These are phyloP conservation scores for Hirsutella minnesotensis DNA, from an alignment of 2,329 filamentous ascomycete genomes.

Conservation along the genomic window DNA sequence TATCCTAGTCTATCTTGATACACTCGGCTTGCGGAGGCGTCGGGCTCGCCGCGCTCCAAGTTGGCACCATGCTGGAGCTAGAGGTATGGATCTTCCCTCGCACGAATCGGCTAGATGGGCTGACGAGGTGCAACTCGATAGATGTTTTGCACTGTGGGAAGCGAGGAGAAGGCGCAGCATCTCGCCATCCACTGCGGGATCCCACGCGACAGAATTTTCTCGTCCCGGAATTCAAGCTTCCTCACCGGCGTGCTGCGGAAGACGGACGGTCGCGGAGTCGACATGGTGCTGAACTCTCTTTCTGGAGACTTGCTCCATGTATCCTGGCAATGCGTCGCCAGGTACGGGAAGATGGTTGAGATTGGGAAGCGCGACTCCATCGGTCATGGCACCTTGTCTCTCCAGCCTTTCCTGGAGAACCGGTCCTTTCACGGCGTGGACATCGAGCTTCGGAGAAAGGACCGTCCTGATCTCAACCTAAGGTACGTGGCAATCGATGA, in stretches of 20 bases:
- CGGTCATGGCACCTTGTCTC: slow-evolving; percentile 25
- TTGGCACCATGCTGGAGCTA: slow-evolving; percentile 13
- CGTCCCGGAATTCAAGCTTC: slow-evolving; percentile 18
- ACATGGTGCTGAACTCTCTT: slow-evolving; percentile 23
- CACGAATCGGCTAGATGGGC: too few species aligned
- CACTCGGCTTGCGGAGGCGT: slow-evolving; percentile 18
- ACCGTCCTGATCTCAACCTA: neutral
- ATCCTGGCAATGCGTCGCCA: slow-evolving; percentile 22
- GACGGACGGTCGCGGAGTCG: slow-evolving; percentile 20
- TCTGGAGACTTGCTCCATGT: slow-evolving; percentile 19
- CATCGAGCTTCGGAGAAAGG: slow-evolving; percentile 4
- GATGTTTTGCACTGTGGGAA: slow-evolving; percentile 14
- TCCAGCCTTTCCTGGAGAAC: slow-evolving; percentile 27
- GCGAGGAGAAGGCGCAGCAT: slow-evolving; percentile 15
- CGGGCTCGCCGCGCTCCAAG: slow-evolving; percentile 16
- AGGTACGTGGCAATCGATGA: neutral
- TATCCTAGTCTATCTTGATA: slow-evolving; percentile 15
- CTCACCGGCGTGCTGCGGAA: slow-evolving; percentile 12
- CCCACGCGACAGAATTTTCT: slow-evolving; percentile 18
- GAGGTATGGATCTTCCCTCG: too few species aligned
- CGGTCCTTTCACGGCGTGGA: slow-evolving; percentile 20
- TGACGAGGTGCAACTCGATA: neutral
- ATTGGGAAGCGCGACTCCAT: slow-evolving; percentile 22
- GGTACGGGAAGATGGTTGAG: slow-evolving; percentile 19
- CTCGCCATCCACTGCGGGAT: slow-evolving; percentile 13